A percentile compares a stretch with the other conserved stretches of the same genome.
These are phyloP conservation scores for Castanea crenata DNA, from an alignment of 306 rosid species.

Conservation along the genomic window DNA sequence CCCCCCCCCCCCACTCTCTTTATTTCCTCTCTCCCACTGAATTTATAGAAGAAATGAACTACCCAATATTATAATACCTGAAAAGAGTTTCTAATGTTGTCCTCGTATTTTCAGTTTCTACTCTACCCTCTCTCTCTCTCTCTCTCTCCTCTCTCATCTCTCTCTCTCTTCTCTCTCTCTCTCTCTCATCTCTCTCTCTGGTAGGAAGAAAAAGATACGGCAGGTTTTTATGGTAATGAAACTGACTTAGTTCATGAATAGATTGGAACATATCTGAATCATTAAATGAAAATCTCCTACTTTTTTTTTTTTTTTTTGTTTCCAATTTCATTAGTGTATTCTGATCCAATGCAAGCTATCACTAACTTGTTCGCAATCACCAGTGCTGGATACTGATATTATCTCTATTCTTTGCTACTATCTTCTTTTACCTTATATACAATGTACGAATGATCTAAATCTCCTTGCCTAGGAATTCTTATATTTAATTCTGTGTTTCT, in stretches of 20 bases:
- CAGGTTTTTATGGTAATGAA: background rate
- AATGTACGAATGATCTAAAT: background rate
- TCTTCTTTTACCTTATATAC: background rate
- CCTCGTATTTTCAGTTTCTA: background rate
- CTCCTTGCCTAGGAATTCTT: background rate
- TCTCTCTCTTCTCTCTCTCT: background rate
- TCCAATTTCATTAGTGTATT: background rate
- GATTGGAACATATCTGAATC: background rate
- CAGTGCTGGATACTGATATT: background rate
- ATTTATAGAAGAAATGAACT: background rate
- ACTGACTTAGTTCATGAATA: background rate
- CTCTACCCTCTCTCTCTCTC: background rate
- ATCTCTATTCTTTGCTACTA: background rate
- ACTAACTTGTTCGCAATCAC: background rate
- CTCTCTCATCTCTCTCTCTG: background rate
- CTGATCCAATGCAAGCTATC: background rate
- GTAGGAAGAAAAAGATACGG: background rate
- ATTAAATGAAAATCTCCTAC: background rate
- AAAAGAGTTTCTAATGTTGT: background rate
- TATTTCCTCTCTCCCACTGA: background rate
- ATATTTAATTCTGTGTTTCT: slow-evolving; percentile 1
- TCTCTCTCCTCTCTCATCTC: no score
- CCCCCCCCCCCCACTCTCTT: background rate
- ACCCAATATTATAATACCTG: background rate
- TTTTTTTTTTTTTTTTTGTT: background rate